Percentiles rank a stretch among this genome's conserved stretches.
Evolutionary conservation across 1,284 basidiomycete species (phyloP).

Genomic region (Xerocomus nothofagi): DNA sequence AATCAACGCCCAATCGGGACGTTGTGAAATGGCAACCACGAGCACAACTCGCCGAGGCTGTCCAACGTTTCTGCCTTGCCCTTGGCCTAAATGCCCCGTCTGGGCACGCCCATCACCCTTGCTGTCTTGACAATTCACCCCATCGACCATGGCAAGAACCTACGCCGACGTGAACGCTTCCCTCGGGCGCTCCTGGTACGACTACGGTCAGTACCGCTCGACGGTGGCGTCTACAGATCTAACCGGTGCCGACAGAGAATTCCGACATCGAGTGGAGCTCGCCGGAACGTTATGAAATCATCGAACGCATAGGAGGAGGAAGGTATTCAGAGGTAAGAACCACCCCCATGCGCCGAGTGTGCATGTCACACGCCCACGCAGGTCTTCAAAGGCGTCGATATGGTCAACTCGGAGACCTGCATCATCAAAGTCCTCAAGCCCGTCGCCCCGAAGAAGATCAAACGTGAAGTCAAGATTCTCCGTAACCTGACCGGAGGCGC

Average conservation of each 20-base stretch:
- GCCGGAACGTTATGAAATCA: conserved; percentile 81
- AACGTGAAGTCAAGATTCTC: conserved; percentile 90
- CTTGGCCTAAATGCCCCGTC: conserved; percentile 30
- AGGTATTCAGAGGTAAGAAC: conserved; percentile 72
- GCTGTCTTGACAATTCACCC: conserved; percentile 19
- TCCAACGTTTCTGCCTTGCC: conserved; percentile 13
- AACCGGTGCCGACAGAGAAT: conserved; percentile 50
- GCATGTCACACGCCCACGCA: conserved; percentile 27
- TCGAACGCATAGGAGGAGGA: conserved; percentile 76
- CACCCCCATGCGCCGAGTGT: neutral
- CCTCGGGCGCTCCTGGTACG: conserved; percentile 50
- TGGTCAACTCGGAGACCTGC: conserved; percentile 75
- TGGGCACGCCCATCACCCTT: conserved; percentile 21
- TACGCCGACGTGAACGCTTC: conserved; percentile 49
- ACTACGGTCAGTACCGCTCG: conserved; percentile 43
- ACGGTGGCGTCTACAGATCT: neutral
- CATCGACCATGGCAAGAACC: conserved; percentile 46
- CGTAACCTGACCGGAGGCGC: conserved; percentile 86
- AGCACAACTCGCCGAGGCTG: conserved; percentile 26
- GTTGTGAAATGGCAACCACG: conserved; percentile 1
- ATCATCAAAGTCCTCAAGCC: conserved; percentile 92
- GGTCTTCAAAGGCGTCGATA: conserved; percentile 87
- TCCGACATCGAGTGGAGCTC: conserved; percentile 72
- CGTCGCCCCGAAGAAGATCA: conserved; percentile 91
- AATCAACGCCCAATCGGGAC: conserved; percentile 13